Evolutionary conservation across 176 grass and related monocot genomes (phyloP).

Genomic region (Avena atlantica): DNA sequence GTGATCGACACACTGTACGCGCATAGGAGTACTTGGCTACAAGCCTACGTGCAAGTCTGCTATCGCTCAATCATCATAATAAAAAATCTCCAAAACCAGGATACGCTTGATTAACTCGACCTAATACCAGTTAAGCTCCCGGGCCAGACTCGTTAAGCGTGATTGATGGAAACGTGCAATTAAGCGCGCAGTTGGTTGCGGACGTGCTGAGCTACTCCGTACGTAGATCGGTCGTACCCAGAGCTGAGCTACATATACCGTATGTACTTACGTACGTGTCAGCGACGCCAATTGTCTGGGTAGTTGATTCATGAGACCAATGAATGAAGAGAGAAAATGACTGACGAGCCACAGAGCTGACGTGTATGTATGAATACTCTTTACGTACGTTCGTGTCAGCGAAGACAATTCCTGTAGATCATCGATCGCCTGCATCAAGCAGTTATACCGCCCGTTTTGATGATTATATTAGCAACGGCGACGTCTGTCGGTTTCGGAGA

Average conservation of each 20-base stretch:
- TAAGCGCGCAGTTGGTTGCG: slow-evolving; percentile 12
- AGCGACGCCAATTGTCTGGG: not conserved
- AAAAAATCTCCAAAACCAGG: not conserved
- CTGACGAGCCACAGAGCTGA: not conserved
- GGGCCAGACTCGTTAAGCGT: not conserved
- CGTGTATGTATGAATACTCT: too few species aligned
- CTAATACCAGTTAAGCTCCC: not conserved
- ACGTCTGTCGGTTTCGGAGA: not conserved
- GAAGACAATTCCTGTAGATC: not conserved
- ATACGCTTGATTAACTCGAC: not conserved
- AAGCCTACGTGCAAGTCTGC: not conserved
- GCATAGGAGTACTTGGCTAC: too few species aligned
- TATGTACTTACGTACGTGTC: not conserved
- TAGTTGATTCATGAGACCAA: not conserved
- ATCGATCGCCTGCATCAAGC: not conserved
- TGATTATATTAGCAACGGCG: not conserved
- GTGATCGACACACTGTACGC: too few species aligned
- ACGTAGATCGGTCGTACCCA: not conserved
- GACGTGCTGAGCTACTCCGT: not conserved
- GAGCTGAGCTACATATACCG: too few species aligned
- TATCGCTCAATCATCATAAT: not conserved
- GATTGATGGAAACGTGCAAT: not conserved
- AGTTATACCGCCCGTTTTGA: not conserved
- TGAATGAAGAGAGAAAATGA: not conserved
- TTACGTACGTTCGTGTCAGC: too few species aligned